Conservation (phyloP, 257 asterid genomes). For the Nicotiana benthamiana region DNA sequence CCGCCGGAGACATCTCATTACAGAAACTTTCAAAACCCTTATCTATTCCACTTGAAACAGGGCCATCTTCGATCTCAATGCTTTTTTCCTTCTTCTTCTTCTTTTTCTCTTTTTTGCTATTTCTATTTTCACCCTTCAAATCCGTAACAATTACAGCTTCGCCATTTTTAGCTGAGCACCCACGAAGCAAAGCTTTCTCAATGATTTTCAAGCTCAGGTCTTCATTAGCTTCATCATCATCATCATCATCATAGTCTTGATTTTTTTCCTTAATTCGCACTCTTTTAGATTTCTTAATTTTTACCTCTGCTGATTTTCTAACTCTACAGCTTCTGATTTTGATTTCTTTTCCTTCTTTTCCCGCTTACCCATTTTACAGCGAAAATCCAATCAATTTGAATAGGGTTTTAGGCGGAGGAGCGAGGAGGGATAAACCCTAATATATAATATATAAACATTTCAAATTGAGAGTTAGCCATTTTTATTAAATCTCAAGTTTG, state of each 20-base stretch:
- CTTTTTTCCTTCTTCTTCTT: conserved; percentile 13
- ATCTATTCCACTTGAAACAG: conserved; percentile 37
- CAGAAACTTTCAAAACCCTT: conserved; percentile 46
- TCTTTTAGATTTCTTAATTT: background rate
- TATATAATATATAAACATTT: too few relatives aligned
- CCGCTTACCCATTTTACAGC: background rate
- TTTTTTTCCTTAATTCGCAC: background rate
- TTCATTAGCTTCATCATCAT: conserved; percentile 70
- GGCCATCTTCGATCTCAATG: conserved; percentile 19
- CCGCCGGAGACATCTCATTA: conserved; percentile 54
- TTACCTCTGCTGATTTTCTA: background rate
- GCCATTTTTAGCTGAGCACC: conserved; percentile 4
- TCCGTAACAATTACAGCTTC: conserved; percentile 26
- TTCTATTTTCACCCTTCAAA: conserved; percentile 27
- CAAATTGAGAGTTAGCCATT: too few relatives aligned
- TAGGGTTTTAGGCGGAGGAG: background rate
- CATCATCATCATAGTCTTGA: background rate
- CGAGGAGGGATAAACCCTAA: background rate
- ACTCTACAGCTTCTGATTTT: background rate
- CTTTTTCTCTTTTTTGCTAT: conserved; percentile 37
- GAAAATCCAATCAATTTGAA: background rate
- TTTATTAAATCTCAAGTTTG: too few relatives aligned
- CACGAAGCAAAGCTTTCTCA: conserved; percentile 44
- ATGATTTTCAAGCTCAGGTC: conserved; percentile 76
- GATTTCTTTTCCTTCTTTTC: background rate